phyloP scores from a whole-genome alignment of 805 yeast genomes.

The Vanderwaltozyma verrucispora region DNA sequence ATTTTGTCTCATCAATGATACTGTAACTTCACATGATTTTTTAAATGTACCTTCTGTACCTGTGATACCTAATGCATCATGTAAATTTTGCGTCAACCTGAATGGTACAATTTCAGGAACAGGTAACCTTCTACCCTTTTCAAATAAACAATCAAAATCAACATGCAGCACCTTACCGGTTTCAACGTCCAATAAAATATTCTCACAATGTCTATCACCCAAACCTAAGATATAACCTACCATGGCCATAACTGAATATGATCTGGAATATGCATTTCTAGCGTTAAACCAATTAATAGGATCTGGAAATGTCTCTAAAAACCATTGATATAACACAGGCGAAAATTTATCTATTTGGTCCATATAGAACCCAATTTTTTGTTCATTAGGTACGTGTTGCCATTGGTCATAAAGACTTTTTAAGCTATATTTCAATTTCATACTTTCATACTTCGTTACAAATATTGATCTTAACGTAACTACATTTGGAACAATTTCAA shows the following conservation, averaged over 20 bases:
- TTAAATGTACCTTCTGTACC: constrained; percentile 89
- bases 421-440: constrained; percentile 28
- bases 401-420: constrained; percentile 18
- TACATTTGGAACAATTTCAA: constrained; percentile 80
- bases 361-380: constrained; percentile 19
- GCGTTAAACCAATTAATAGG: constrained; percentile 82
- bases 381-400: constrained; percentile 16
- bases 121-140: constrained; percentile 59
- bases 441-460: constrained; percentile 32
- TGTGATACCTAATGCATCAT: constrained; percentile 80
- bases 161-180: constrained; percentile 83
- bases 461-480: constrained; percentile 60
- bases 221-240: constrained; percentile 90
- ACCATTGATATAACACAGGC: constrained; percentile 82
- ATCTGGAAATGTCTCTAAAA: constrained; percentile 77
- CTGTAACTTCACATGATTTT: constrained; percentile 75
- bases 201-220: constrained; percentile 96
- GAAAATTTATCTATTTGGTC: constrained; percentile 32
- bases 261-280: constrained; percentile 60
- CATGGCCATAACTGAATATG: constrained; percentile 94
- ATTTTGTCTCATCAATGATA: constrained; percentile 58
- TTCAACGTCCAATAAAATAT: constrained; percentile 60
- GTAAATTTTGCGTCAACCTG: constrained; percentile 77
- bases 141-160: constrained; percentile 94
- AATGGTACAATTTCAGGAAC: constrained; percentile 95